A percentile compares a stretch with the other conserved stretches of the same genome.
phyloP scores from a whole-genome alignment of 495 filamentous ascomycete species.

The Daldinia vernicosa region DNA sequence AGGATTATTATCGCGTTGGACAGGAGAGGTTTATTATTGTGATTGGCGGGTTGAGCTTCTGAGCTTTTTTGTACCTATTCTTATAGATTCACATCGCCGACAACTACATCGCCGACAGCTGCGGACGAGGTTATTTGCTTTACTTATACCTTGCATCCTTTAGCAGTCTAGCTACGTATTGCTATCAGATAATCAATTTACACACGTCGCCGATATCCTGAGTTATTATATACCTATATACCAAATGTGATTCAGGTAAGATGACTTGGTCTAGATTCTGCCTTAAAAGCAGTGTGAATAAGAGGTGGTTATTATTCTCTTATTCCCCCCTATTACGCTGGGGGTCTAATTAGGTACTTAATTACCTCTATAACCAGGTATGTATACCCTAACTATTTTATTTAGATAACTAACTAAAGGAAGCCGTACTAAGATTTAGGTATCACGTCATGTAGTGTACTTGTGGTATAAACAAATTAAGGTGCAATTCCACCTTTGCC shows the following conservation, averaged over 20 bases:
- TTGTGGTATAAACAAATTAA: constrained; percentile 10
- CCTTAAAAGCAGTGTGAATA: too few species aligned
- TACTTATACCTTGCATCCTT: neutral
- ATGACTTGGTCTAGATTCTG: too few species aligned
- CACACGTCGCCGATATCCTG: too few species aligned
- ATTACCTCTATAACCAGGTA: too few species aligned
- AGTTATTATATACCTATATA: too few species aligned
- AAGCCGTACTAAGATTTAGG: neutral
- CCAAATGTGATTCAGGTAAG: too few species aligned
- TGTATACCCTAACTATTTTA: neutral
- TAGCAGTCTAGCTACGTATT: neutral
- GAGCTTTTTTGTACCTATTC: neutral
- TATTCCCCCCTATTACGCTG: too few species aligned
- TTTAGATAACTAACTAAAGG: neutral
- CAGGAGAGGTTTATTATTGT: neutral
- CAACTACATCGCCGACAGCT: neutral
- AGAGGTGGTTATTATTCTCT: too few species aligned
- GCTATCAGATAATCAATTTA: too few species aligned
- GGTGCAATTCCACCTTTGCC: constrained; percentile 29
- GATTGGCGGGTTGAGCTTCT: neutral
- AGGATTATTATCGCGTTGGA: neutral
- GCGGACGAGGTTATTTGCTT: neutral
- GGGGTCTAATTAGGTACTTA: neutral
- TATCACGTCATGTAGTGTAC: constrained; percentile 34
- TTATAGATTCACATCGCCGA: constrained; percentile 4